These are phyloP conservation scores for Ambrosia hybrid DNA, from an alignment of 140 eudicot species.

Conservation along the genomic window DNA sequence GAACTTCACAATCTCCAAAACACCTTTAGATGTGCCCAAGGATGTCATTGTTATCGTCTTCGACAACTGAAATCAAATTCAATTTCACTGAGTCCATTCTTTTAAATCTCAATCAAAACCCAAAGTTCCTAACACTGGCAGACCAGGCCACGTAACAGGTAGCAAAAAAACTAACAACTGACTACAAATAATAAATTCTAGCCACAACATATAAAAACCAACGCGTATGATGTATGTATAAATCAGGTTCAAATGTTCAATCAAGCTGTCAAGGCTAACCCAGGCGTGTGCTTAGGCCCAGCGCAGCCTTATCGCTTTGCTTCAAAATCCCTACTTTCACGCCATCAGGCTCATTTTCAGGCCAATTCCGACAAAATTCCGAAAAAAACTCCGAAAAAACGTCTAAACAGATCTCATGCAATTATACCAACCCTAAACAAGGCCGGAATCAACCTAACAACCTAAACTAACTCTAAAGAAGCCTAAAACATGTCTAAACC, in stretches of 20 bases:
- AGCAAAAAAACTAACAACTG: not conserved
- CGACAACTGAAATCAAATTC: slow-evolving; percentile 13
- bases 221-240: not conserved
- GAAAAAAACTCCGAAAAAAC: too few relatives aligned
- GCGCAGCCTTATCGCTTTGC: too few relatives aligned
- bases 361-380: too few relatives aligned
- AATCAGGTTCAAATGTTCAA: not conserved
- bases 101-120: slow-evolving; percentile 13
- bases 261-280: not conserved
- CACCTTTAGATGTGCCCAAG: slow-evolving; percentile 81
- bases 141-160: not conserved
- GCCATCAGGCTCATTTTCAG: too few relatives aligned
- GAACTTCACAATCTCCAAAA: slow-evolving; percentile 86
- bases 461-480: too few relatives aligned
- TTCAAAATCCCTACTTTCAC: too few relatives aligned
- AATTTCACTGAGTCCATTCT: not conserved
- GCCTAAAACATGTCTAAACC: too few relatives aligned
- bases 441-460: too few relatives aligned
- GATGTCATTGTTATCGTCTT: slow-evolving; percentile 55
- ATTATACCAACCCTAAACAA: too few relatives aligned
- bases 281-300: too few relatives aligned
- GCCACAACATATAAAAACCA: not conserved
- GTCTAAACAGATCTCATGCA: too few relatives aligned
- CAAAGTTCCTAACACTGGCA: not conserved
- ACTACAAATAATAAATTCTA: not conserved